Percentiles rank a stretch among this genome's conserved stretches.
These are phyloP conservation scores for Russula griseocarnosa DNA, from an alignment of 768 basidiomycete genomes.

Conservation along the genomic window DNA sequence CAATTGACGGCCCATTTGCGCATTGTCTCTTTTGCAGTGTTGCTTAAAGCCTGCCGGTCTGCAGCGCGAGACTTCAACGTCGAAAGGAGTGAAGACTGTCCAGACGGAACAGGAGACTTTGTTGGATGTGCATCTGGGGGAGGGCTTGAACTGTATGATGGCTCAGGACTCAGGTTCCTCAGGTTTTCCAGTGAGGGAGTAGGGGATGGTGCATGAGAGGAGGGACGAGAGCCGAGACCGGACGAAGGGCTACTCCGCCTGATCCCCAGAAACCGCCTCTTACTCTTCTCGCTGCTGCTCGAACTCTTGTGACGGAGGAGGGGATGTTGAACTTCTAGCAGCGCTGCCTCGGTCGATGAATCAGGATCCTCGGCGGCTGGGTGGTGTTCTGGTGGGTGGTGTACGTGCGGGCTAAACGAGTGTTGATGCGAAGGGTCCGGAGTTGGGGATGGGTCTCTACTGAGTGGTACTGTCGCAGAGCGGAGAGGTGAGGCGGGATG, in stretches of 20 bases:
- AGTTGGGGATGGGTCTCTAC: slow-evolving; percentile 16
- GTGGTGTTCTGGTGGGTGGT: neutral
- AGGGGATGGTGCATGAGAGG: slow-evolving; percentile 24
- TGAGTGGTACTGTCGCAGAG: neutral
- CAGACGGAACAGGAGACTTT: slow-evolving; percentile 6
- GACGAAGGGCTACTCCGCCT: slow-evolving; percentile 16
- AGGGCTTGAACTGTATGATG: neutral
- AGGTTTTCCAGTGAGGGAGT: slow-evolving; percentile 16
- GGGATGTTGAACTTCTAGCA: slow-evolving; percentile 8
- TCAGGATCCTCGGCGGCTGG: slow-evolving; percentile 3
- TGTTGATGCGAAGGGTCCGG: slow-evolving; percentile 5
- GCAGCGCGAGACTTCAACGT: slow-evolving; percentile 69
- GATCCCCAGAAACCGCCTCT: slow-evolving; percentile 22
- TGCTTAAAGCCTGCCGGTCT: slow-evolving; percentile 83
- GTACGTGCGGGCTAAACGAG: neutral
- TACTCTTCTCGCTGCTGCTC: slow-evolving; percentile 23
- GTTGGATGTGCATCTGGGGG: neutral
- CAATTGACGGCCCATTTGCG: slow-evolving; percentile 90
- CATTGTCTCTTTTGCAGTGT: slow-evolving; percentile 84
- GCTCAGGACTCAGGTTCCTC: slow-evolving; percentile 13
- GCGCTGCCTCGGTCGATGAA: slow-evolving; percentile 5
- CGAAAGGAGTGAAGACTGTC: slow-evolving; percentile 49
- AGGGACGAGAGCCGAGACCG: slow-evolving; percentile 7
- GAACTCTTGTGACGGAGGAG: slow-evolving; percentile 18
- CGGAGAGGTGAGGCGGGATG: neutral